Evolutionary conservation across 768 basidiomycete genomes (phyloP), one percentile per base, ranked within the genome.

Genomic region (Leucosporidium yakuticum): DNA sequence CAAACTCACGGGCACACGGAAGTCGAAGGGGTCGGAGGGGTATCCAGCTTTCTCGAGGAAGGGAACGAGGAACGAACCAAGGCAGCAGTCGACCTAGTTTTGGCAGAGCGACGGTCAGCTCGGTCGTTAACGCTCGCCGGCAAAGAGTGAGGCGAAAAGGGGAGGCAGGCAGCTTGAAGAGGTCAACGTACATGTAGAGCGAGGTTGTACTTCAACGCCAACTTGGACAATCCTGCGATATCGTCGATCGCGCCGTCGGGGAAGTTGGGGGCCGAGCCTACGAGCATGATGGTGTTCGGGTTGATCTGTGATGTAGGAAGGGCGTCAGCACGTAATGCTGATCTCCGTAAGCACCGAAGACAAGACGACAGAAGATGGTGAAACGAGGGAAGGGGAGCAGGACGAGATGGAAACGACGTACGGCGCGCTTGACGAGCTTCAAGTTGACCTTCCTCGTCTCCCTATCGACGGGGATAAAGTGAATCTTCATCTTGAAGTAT

Each of bases 401-500:
- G 80, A 79, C 71, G 79, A 80, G 69, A 80, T 80, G 25, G 79
- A 80, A n/a, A 62, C 71, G 14, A 69, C 72, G 23, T 70, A 55
- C 63, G 70, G 95, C 95, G 60, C 91, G 84, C 67, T 83, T 85
- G 59, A 97, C 88, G 34, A 82, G 83, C 69, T 84, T 86, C 59
- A 97, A 70, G 77, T 93, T 83, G 11, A 87, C 92, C 77, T 87
- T 85, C 25, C 94, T 85, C 23, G 91, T 91, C 23, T 80, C 77
- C 3, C 82, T 81, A 75, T 97, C 83, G 29, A 98, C 87, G 0
- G 93, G 90, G 56, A 99, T 84, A 36, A 84, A 83, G 74, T 92
- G 92, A 8, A 94, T 82, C 81, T 96, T 97, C 81, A 99, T 85
- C 20, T 85, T 85, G 76, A 97, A 84, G 78, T 95, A 97, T 14